Base-by-base conservation (phyloP, 163 green algal species). In the Volvox carteri region DNA sequence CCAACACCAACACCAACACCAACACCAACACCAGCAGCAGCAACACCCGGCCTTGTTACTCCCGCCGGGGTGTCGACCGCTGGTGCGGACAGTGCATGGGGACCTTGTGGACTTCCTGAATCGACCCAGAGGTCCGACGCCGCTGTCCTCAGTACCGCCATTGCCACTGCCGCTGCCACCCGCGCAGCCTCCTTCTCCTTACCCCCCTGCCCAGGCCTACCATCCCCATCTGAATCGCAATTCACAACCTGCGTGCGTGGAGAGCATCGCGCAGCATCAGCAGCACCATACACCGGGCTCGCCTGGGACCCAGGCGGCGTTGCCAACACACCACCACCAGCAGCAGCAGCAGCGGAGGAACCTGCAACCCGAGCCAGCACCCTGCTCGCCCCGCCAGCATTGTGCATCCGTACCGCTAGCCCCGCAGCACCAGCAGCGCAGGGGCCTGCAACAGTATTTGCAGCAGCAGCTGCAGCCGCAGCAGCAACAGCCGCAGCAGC, bases 401-500 rank as follows among this genome's bases (percentile, higher is more conserved):
- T n/a, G n/a, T n/a, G n/a, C n/a, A n/a, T n/a, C n/a, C n/a, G n/a
- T n/a, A n/a, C n/a, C n/a, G 30, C 65, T 25, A 33, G 25, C 65
- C 21, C 30, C 23, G 35, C 65, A 75, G 65, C 65, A 44, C 30
- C 65, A 21, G 9, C 65, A 28, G n/a, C n/a, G n/a, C 48, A 11
- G 28, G 56, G 19, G 30, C 19, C 16, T 9, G 56, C 56, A 67
- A 35, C 19, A 35, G 56, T 23, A 75, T 11, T 1, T 75, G 65
- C 65, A 48, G 65, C 65, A 75, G 65, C 65, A 75, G 18, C 60
- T 16, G 60, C 60, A 72, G 30, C 62, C 8, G 30, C 62, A 74
- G 62, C 62, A 74, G n/a, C 62, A 46, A n/a, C 62, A 74, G 62
- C 62, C 41, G 14, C 62, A 46, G 30, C 62, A 75, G 30, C 65